Base-by-base conservation (phyloP, 768 basidiomycete genomes). In the Daedalea quercina region DNA sequence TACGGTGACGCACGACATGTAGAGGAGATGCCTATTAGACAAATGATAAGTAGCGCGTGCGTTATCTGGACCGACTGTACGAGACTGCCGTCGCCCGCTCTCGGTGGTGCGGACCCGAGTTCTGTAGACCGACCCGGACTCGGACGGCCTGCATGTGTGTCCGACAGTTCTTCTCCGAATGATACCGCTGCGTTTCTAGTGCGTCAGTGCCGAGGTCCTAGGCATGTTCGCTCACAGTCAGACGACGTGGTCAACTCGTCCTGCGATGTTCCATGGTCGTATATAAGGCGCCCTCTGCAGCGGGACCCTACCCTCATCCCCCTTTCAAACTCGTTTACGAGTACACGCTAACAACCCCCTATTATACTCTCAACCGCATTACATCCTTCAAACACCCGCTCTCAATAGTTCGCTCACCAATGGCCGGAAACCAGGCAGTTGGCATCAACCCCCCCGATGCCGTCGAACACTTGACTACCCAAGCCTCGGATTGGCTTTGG, bases 401-500 rank as follows among this genome's bases (percentile, higher is more conserved):
- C 28, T 11, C 11, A 31, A 11, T 31, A 31, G 28, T 31, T 11
- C 28, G 28, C 28, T 31, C 28, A 31, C 28, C 28, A 40, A 59
- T 59, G 58, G 53, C 58, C 8, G 51, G 50, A 33, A 67, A 70
- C 50, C 50, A 54, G n/a, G 68, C 69, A 0, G 60, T 70, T 33
- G 11, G 52, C 1, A 13, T 7, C 22, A 70, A 69, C 54, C 67
- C 70, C 0, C 65, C 68, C 3, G 62, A 44, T 3, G 68, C 69
- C 33, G 56, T 58, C 2, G 49, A 44, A 42, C 68, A 74, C 62
- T 71, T 79, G 62, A 74, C 69, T 51, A 66, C 60, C 17, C 63
- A 63, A 44, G 76, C 71, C 1, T 76, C 76, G 0, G 67, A 77
- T 63, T 79, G 73, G 73, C 65, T 73, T 8, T 80, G 76, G 76